Conservation (phyloP, 2,329 filamentous ascomycete genomes). For the Coniochaeta sp. region DNA sequence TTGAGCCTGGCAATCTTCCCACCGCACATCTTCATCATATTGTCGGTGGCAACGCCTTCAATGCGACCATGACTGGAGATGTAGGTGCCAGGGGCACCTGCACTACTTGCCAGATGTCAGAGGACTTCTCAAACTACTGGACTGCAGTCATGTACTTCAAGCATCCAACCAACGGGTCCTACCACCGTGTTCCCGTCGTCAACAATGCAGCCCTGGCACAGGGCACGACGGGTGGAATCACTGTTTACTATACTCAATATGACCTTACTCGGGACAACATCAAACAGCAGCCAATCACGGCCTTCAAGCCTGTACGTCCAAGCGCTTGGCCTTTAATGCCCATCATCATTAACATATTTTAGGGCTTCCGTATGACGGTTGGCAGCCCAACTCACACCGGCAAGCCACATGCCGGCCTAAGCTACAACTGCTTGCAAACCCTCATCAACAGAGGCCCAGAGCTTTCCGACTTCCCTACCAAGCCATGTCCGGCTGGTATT, state of each 20-base stretch:
- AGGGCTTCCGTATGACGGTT: slow-evolving; percentile 15
- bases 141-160: slow-evolving; percentile 8
- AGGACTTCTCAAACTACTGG: slow-evolving; percentile 11
- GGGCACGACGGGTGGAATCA: slow-evolving; percentile 9
- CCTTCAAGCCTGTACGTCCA: slow-evolving; percentile 9
- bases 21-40: slow-evolving; percentile 4
- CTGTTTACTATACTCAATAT: slow-evolving; percentile 12
- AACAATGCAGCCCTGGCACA: slow-evolving; percentile 8
- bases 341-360: slow-evolving; percentile 7
- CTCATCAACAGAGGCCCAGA: slow-evolving; percentile 8
- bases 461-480: slow-evolving; percentile 9
- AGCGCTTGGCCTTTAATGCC: not conserved
- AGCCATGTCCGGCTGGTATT: slow-evolving; percentile 11
- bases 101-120: slow-evolving; percentile 6
- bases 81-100: slow-evolving; percentile 1
- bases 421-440: slow-evolving; percentile 11
- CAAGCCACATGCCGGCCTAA: slow-evolving; percentile 8
- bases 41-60: slow-evolving; percentile 6
- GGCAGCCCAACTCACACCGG: slow-evolving; percentile 7
- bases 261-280: slow-evolving; percentile 10
- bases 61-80: slow-evolving; percentile 3
- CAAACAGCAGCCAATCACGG: slow-evolving; percentile 8
- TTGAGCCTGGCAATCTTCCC: slow-evolving; percentile 1
- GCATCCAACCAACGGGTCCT: slow-evolving; percentile 11
- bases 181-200: slow-evolving; percentile 10